phyloP scores from a whole-genome alignment of 768 basidiomycete species.

The Erythrobasidium yunnanense region DNA sequence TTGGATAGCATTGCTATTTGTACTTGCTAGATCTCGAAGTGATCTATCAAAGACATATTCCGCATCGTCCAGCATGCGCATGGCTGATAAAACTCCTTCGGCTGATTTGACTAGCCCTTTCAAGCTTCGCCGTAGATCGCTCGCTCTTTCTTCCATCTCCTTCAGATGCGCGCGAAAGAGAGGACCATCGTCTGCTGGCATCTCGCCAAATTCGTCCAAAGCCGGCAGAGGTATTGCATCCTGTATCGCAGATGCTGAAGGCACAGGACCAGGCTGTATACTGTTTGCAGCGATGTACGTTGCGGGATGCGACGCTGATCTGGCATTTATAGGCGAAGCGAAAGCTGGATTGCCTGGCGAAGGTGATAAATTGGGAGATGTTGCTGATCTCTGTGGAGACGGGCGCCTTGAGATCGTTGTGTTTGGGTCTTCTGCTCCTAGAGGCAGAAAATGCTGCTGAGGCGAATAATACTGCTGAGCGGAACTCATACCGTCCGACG shows the following conservation, averaged over 20 bases:
- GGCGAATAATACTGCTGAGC: not conserved
- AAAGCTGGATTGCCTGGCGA: not conserved
- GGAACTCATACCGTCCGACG: slow-evolving; percentile 19
- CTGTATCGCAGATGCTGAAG: not conserved
- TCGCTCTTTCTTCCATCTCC: slow-evolving; percentile 28
- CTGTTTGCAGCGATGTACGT: too few species aligned
- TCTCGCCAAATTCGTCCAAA: not conserved
- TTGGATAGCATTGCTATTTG: slow-evolving; percentile 11
- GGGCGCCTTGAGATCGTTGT: not conserved
- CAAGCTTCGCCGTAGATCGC: slow-evolving; percentile 21
- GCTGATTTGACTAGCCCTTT: slow-evolving; percentile 28
- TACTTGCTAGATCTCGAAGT: slow-evolving; percentile 19
- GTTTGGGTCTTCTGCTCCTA: not conserved
- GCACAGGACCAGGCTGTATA: too few species aligned
- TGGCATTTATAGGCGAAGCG: not conserved
- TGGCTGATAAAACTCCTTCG: not conserved
- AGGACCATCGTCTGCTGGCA: slow-evolving; percentile 32
- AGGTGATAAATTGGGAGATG: not conserved
- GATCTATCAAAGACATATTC: slow-evolving; percentile 29
- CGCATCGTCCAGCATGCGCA: slow-evolving; percentile 9
- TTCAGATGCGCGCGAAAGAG: slow-evolving; percentile 29
- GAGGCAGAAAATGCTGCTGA: not conserved
- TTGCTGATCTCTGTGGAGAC: slow-evolving; percentile 5
- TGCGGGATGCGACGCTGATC: not conserved
- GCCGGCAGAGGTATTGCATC: not conserved